Conservation (phyloP, 1,284 basidiomycete species). For the Naganishia albida region DNA sequence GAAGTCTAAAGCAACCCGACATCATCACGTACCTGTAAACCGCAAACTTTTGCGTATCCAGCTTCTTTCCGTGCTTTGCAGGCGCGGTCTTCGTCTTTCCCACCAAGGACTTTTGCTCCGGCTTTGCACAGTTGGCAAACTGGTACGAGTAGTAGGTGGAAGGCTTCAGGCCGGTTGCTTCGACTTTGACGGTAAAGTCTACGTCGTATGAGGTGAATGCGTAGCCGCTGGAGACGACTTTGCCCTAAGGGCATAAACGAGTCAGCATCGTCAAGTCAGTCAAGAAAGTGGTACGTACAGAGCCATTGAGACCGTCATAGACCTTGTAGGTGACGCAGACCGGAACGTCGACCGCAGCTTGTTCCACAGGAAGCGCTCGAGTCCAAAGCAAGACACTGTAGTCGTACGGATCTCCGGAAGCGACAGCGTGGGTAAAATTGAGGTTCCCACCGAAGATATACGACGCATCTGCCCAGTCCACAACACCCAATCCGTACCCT, state of each 20-base stretch:
- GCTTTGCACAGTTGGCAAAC: conserved; percentile 63
- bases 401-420: conserved; percentile 64
- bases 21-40: conserved; percentile 38
- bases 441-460: conserved; percentile 39
- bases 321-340: conserved; percentile 62
- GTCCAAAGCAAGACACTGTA: conserved; percentile 67
- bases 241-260: conserved; percentile 48
- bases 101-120: conserved; percentile 57
- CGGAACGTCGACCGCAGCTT: conserved; percentile 61
- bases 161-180: conserved; percentile 60
- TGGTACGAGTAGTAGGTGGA: conserved; percentile 65
- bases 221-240: conserved; percentile 57
- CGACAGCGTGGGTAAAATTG: conserved; percentile 51
- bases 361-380: conserved; percentile 57
- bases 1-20: conserved; percentile 23
- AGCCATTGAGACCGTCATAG: conserved; percentile 41
- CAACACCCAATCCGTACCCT: conserved; percentile 36
- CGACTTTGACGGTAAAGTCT: conserved; percentile 67
- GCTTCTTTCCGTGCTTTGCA: conserved; percentile 23
- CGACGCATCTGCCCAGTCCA: conserved; percentile 37
- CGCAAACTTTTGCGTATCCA: conserved; percentile 31
- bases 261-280: conserved; percentile 1
- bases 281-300: conserved; percentile 34
- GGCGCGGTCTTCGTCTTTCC: conserved; percentile 58
- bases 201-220: conserved; percentile 66